A percentile compares a stretch with the other conserved stretches of the same genome.
These are phyloP conservation scores for Bolboschoenus planiculmis DNA, from an alignment of 176 grass and related monocot genomes.

Conservation along the genomic window DNA sequence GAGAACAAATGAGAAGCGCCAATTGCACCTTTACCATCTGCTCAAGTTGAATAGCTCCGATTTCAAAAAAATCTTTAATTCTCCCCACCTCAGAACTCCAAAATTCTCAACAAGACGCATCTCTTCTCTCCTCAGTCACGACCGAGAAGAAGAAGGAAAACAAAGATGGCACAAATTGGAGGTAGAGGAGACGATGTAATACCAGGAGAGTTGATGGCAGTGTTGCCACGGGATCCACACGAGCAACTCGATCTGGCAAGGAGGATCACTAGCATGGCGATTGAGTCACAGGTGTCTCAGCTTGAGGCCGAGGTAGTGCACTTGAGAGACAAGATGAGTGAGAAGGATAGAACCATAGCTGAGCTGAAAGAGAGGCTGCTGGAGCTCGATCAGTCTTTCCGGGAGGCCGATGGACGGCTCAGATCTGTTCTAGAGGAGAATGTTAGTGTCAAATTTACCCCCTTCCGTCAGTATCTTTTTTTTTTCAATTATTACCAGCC, in stretches of 20 bases:
- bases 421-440: constrained; percentile 77
- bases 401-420: constrained; percentile 59
- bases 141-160: background rate
- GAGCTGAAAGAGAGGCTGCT: constrained; percentile 68
- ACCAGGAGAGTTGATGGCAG: constrained; percentile 59
- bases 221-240: constrained; percentile 69
- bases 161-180: constrained; percentile 16
- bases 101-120: background rate
- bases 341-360: constrained; percentile 41
- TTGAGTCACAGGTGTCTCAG: constrained; percentile 59
- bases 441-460: constrained; percentile 23
- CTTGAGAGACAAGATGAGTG: constrained; percentile 45
- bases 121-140: background rate
- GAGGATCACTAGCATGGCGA: constrained; percentile 81
- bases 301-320: constrained; percentile 62
- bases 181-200: constrained; percentile 5
- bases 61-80: background rate
- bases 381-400: constrained; percentile 56
- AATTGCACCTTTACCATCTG: background rate
- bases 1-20: background rate
- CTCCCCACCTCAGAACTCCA: background rate
- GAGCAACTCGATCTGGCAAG: constrained; percentile 91
- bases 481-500: background rate
- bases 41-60: background rate
- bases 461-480: background rate